phyloP scores from a whole-genome alignment of 78 protist species.

The Dictyostelium firmibasis region DNA sequence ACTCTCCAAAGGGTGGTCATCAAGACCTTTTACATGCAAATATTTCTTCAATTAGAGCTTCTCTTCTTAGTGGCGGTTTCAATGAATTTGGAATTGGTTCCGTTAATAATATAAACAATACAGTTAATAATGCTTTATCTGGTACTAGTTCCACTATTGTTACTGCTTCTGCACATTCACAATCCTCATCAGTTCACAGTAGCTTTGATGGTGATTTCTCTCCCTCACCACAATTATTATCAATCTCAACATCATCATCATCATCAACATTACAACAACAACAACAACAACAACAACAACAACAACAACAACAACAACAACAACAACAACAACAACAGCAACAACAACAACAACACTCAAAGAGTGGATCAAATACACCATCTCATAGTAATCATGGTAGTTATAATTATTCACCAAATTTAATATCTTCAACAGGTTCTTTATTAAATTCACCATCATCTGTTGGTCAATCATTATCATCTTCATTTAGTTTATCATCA shows the following conservation, averaged over 20 bases:
- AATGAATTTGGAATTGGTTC: slow-evolving; percentile 2
- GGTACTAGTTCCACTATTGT: not conserved
- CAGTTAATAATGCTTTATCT: not conserved
- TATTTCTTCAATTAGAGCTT: not conserved
- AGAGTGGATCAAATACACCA: not conserved
- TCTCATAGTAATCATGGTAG: not conserved
- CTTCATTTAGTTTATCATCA: not conserved
- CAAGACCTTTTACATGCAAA: not conserved
- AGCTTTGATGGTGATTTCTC: not conserved
- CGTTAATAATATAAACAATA: not conserved
- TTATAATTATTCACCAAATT: not conserved
- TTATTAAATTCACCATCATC: slow-evolving; percentile 1
- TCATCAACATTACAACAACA: not conserved
- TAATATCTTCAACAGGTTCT: not conserved
- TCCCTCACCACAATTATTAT: not conserved
- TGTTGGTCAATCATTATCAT: not conserved
- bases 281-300: not conserved
- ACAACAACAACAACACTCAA: not conserved
- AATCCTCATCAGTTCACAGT: not conserved
- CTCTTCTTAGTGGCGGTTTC: not conserved
- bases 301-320: not conserved
- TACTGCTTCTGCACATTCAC: not conserved
- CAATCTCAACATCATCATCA: not conserved
- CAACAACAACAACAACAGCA: not conserved
- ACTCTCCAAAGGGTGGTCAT: slow-evolving; percentile 31